Conservation (phyloP, 2,329 filamentous ascomycete genomes). For the Phaeomoniella chlamydospora region DNA sequence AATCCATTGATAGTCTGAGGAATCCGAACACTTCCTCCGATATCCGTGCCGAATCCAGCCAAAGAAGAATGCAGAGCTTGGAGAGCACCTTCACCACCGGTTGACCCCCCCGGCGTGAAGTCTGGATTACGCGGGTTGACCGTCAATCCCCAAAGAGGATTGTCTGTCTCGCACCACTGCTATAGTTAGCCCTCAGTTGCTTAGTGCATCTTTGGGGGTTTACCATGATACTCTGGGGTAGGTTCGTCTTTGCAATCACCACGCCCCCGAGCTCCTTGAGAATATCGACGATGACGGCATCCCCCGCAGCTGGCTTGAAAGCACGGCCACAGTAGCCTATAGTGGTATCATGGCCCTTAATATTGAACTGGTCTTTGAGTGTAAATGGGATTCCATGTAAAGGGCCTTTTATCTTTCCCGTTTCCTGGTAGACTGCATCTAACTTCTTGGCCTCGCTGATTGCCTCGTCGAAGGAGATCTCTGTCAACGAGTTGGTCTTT, state of each 20-base stretch:
- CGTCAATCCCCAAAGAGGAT: constrained; percentile 36
- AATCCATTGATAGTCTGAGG: constrained; percentile 32
- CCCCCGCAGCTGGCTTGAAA: constrained; percentile 11
- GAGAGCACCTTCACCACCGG: constrained; percentile 28
- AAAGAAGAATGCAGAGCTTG: constrained; percentile 26
- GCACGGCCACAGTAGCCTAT: constrained; percentile 39
- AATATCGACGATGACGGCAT: background rate
- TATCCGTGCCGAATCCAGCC: constrained; percentile 36
- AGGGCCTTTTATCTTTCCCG: constrained; percentile 30
- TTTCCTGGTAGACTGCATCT: constrained; percentile 16
- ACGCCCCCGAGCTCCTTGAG: constrained; percentile 31
- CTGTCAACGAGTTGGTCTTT: constrained; percentile 20
- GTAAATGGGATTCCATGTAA: constrained; percentile 40
- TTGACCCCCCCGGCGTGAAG: constrained; percentile 33
- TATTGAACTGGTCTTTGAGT: constrained; percentile 48
- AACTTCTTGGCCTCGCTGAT: constrained; percentile 17
- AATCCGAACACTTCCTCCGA: constrained; percentile 37
- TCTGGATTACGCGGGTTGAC: constrained; percentile 26
- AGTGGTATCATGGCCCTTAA: constrained; percentile 42
- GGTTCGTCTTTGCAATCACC: constrained; percentile 37
- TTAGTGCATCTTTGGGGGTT: background rate
- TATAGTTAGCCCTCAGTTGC: constrained; percentile 11
- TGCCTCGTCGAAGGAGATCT: constrained; percentile 21
- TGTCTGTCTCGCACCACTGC: constrained; percentile 41
- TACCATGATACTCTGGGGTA: constrained; percentile 34